These are phyloP conservation scores for Amaranthus hypochondriacus DNA, from an alignment of 148 eudicot species.

Conservation along the genomic window DNA sequence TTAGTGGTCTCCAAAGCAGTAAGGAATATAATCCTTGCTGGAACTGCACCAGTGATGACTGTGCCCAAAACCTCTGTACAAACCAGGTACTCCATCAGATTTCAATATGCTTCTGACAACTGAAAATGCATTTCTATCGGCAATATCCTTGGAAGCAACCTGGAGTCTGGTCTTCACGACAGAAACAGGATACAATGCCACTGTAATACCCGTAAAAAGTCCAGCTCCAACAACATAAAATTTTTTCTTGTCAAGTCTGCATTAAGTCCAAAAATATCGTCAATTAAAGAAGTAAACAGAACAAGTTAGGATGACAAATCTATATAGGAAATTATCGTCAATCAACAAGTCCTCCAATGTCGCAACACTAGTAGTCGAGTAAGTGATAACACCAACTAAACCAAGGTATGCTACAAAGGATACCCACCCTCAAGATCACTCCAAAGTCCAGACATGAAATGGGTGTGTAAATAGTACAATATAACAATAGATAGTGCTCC, in stretches of 20 bases:
- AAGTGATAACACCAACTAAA: no score
- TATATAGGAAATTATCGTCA: background rate
- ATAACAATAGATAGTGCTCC: no score
- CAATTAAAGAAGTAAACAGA: no score
- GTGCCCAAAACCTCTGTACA: constrained; percentile 99
- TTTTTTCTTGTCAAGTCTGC: constrained; percentile 96
- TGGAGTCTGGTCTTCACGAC: constrained; percentile 90
- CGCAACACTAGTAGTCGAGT: no score
- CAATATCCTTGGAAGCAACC: constrained; percentile 71
- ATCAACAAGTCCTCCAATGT: background rate
- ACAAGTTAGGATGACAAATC: background rate
- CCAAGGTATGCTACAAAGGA: no score
- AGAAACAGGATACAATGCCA: constrained; percentile 87
- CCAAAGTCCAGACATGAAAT: background rate
- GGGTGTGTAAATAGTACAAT: no score
- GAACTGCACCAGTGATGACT: constrained; percentile 89
- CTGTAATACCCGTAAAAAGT: constrained; percentile 82
- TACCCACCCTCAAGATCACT: background rate
- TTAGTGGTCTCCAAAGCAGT: constrained; percentile 95
- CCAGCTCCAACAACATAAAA: constrained; percentile 98
- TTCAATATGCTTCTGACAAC: constrained; percentile 63
- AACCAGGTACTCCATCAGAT: constrained; percentile 89
- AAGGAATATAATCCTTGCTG: constrained; percentile 83
- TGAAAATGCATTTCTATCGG: constrained; percentile 69
- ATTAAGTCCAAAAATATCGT: constrained; percentile 13